Evolutionary conservation across 441 rosid genomes (phyloP).

Genomic region (Adansonia madagascariensis): DNA sequence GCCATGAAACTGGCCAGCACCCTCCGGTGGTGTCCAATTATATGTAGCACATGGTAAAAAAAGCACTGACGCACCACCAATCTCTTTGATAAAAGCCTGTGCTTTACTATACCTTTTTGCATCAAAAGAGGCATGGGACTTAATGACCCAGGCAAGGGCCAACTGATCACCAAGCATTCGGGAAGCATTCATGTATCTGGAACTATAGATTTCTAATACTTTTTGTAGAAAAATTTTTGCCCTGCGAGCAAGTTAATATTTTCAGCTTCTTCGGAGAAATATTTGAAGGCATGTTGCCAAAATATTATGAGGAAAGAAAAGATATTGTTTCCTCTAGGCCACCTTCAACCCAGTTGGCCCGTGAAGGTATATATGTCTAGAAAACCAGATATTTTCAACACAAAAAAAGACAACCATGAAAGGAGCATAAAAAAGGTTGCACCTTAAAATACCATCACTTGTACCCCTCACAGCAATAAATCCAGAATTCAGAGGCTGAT

Average conservation of each 20-base stretch:
- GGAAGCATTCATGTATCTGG: constrained; percentile 76
- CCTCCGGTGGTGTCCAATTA: constrained; percentile 99
- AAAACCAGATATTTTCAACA: neutral
- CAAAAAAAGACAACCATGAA: neutral
- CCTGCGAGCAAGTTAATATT: constrained; percentile 47
- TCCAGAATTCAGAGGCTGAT: constrained; percentile 93
- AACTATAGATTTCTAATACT: constrained; percentile 72
- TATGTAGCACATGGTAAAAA: constrained; percentile 78
- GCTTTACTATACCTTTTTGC: constrained; percentile 64
- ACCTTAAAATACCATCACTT: constrained; percentile 75
- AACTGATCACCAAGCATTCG: constrained; percentile 96
- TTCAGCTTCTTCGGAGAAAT: constrained; percentile 16
- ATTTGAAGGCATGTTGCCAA: neutral
- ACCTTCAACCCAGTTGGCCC: neutral
- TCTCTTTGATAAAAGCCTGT: constrained; percentile 62
- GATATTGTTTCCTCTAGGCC: neutral
- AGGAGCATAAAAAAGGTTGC: constrained; percentile 9
- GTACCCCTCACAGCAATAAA: constrained; percentile 94
- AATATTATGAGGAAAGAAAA: neutral
- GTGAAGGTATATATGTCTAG: neutral
- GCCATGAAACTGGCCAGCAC: constrained; percentile 98
- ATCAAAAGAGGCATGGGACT: constrained; percentile 65
- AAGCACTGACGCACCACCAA: constrained; percentile 62
- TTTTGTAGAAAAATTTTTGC: constrained; percentile 65
- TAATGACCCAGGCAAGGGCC: constrained; percentile 78